Percentiles rank a stretch among this genome's conserved stretches.
Conservation (phyloP, 2,329 filamentous ascomycete genomes). For the Pestalotiopsis sp. region DNA sequence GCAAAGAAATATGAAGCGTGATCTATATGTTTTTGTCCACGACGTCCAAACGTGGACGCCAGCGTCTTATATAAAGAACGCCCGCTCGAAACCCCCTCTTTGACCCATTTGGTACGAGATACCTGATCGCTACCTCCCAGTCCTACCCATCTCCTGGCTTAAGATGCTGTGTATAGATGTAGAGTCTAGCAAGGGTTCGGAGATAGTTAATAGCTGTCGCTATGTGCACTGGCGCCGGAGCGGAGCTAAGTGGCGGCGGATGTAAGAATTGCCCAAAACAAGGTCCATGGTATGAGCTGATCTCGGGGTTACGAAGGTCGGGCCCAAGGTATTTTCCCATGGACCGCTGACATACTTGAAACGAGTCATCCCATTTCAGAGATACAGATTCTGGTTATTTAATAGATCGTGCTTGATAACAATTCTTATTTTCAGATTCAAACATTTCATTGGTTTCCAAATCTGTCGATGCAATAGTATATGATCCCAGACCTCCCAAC, state of each 20-base stretch:
- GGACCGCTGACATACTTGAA: neutral
- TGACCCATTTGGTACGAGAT: neutral
- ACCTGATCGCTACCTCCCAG: neutral
- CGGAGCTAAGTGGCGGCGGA: neutral
- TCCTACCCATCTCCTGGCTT: neutral
- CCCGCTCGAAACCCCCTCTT: neutral
- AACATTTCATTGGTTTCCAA: neutral
- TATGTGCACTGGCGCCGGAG: neutral
- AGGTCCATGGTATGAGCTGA: too few relatives aligned
- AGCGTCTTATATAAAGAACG: too few relatives aligned
- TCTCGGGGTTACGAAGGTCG: too few relatives aligned
- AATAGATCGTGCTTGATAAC: neutral
- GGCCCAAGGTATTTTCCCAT: neutral
- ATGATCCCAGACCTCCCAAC: neutral
- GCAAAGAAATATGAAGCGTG: too few relatives aligned
- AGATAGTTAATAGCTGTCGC: neutral
- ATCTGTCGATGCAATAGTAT: slow-evolving; percentile 2
- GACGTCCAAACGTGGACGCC: too few relatives aligned
- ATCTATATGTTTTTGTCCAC: too few relatives aligned
- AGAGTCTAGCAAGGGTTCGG: neutral
- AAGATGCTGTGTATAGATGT: neutral
- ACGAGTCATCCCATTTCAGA: neutral
- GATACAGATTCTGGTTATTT: neutral
- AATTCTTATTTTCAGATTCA: neutral
- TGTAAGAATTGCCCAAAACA: neutral